Conservation (phyloP, 306 rosid genomes). For the Vigna trinervia region DNA sequence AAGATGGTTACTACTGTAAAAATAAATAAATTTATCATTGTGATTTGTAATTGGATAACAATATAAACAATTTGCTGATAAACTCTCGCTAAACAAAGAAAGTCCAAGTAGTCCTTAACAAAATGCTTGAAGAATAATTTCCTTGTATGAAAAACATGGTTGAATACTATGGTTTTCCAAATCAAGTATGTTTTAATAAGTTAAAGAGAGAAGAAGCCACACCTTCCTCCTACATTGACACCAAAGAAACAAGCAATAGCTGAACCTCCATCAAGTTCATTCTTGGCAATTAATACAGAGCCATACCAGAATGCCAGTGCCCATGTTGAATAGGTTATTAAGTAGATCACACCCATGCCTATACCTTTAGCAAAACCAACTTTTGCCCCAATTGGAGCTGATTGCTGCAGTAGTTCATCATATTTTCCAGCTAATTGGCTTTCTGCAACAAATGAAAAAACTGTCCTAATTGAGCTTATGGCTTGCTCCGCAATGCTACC, state of each 20-base stretch:
- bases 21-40: neutral
- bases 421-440: constrained; percentile 65
- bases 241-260: constrained; percentile 96
- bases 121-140: no score
- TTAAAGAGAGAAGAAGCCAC: constrained; percentile 31
- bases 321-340: constrained; percentile 88
- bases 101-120: neutral
- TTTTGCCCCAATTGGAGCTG: constrained; percentile 74
- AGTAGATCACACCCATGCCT: constrained; percentile 84
- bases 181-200: neutral
- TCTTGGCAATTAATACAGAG: constrained; percentile 58
- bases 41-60: no score
- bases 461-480: constrained; percentile 83
- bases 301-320: constrained; percentile 97
- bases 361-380: constrained; percentile 88
- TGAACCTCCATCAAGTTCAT: constrained; percentile 73
- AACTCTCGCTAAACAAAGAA: no score
- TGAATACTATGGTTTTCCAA: constrained; percentile 15
- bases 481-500: constrained; percentile 84
- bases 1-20: neutral
- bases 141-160: neutral
- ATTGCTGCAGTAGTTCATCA: constrained; percentile 56
- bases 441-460: constrained; percentile 87
- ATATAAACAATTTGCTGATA: neutral
- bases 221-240: constrained; percentile 93